Base-by-base conservation (phyloP, 2,329 filamentous ascomycete species). In the Akanthomyces lecanii region DNA sequence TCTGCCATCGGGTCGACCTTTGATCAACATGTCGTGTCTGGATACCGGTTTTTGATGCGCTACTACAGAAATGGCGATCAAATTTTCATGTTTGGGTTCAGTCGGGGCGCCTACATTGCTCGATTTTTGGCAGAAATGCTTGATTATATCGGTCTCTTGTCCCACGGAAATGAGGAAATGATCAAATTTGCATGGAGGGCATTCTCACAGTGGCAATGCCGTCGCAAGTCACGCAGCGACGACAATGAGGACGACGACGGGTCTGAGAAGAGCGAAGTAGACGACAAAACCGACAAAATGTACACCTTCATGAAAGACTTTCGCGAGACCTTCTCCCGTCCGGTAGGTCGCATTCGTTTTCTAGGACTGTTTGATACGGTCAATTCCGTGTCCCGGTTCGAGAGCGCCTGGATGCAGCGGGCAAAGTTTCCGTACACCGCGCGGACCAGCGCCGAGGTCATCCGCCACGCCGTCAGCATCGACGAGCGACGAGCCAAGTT, bases 131-230 rank as follows among this genome's bases (percentile, higher is more conserved):
- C 91, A 0, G 90, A 95, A 71, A 94, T 94, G 91, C 81, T 95
- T 7, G 90, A 95, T 69, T 88, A 90, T 67, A 87, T 95, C 61
- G 91, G 92, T 1, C 79, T 96, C 0, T 79, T 96, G 16, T 89
- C 88, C 14, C 88, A 90, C 58, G 91, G 91, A 12, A 96, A 96
- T 68, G 90, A 96, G 70, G 91, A 95, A 68, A 89, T 95, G 86
- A 86, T 91, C 58, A 81, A 83, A 4, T 96, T 96, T 71, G 91
- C 90, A 0, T 95, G 91, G 90, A 92, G 90, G 72, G 88, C 89
- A 0, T 92, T 92, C 69, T 83, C 87, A 8, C 85, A 88, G 71
- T 92, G 88, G 88, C 87, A 91, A 70, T 82, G 81, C 50, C 83
- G 88, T 8, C 76, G 80, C 92, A 0, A 92, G 89, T 66, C 85